These are phyloP conservation scores for Phlebopus sp. DNA, from an alignment of 1,284 basidiomycete species.

Conservation along the genomic window DNA sequence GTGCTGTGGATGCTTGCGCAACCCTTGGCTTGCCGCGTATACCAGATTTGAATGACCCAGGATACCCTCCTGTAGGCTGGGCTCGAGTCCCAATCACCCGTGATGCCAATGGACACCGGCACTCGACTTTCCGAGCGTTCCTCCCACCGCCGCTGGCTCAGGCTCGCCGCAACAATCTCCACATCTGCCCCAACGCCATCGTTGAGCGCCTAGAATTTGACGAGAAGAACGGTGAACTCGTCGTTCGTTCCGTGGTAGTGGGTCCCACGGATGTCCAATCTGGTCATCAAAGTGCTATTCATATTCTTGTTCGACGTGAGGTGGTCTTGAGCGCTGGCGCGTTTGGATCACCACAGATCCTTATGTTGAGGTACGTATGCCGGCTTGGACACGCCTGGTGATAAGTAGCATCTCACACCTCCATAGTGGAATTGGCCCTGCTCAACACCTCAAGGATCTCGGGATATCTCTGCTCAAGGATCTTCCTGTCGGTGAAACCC, in stretches of 20 bases:
- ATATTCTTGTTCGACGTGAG: conserved; percentile 26
- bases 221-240: neutral
- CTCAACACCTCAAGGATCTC: conserved; percentile 25
- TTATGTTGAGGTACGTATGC: conserved; percentile 32
- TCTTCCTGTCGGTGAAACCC: conserved; percentile 34
- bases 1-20: conserved; percentile 15
- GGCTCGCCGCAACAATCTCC: conserved; percentile 17
- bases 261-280: conserved; percentile 10
- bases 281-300: conserved; percentile 3
- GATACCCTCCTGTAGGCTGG: conserved; percentile 21
- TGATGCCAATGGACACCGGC: conserved; percentile 20
- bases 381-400: neutral
- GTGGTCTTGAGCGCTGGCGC: conserved; percentile 34
- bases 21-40: conserved; percentile 23
- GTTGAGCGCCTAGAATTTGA: conserved; percentile 18
- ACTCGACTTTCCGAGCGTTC: conserved; percentile 29
- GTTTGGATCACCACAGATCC: conserved; percentile 31
- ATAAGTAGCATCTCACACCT: neutral
- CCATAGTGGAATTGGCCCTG: conserved; percentile 28
- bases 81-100: conserved; percentile 24
- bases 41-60: conserved; percentile 29
- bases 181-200: conserved; percentile 28
- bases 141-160: conserved; percentile 22
- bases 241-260: conserved; percentile 8
- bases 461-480: conserved; percentile 31